Percentiles rank a stretch among this genome's conserved stretches.
These are phyloP conservation scores for Scopulariopsis brevicaulis DNA, from an alignment of 2,329 filamentous ascomycete genomes.

Conservation along the genomic window DNA sequence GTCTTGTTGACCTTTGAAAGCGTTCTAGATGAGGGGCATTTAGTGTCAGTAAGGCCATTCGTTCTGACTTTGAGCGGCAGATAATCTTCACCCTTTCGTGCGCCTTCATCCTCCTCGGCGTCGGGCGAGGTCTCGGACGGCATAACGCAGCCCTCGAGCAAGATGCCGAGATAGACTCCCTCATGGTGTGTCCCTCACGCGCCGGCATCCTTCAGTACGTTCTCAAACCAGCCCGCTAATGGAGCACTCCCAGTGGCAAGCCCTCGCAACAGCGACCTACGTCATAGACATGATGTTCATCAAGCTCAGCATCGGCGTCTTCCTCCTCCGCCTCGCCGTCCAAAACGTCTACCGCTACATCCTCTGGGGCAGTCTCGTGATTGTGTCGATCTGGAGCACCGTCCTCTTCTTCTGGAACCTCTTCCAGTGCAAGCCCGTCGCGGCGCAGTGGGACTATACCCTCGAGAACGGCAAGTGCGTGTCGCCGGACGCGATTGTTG, in stretches of 20 bases:
- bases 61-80: constrained; percentile 14
- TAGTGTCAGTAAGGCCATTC: not conserved
- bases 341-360: constrained; percentile 34
- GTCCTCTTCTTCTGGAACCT: constrained; percentile 40
- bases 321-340: constrained; percentile 35
- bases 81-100: constrained; percentile 34
- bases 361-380: constrained; percentile 29
- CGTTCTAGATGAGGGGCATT: not conserved
- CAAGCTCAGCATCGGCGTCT: constrained; percentile 43
- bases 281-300: constrained; percentile 43
- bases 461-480: constrained; percentile 31
- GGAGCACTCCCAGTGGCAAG: constrained; percentile 28
- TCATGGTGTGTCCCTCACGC: constrained; percentile 24
- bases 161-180: constrained; percentile 26
- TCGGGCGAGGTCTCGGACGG: constrained; percentile 29
- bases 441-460: constrained; percentile 41
- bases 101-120: constrained; percentile 30
- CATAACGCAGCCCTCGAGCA: constrained; percentile 33
- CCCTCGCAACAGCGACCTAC: constrained; percentile 36
- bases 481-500: constrained; percentile 28
- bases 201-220: not conserved
- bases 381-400: constrained; percentile 33
- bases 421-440: constrained; percentile 37
- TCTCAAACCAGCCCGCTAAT: not conserved
- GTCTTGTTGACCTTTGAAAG: not conserved